Evolutionary conservation across 768 basidiomycete genomes (phyloP), one percentile per base, ranked within the genome.

Genomic region (Daedaleopsis nitida): DNA sequence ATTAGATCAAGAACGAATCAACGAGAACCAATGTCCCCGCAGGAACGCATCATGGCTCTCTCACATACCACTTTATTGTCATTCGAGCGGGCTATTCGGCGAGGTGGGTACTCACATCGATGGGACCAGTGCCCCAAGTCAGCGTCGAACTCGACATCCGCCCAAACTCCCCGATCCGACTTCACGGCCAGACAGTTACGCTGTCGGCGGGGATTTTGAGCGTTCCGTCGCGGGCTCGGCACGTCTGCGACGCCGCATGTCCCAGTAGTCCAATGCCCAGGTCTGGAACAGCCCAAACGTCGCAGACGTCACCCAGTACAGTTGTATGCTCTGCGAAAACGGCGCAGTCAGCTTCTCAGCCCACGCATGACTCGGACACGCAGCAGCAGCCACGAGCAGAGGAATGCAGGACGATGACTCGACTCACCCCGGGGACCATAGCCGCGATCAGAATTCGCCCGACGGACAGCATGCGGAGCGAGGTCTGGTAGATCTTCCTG

Each of bases 1-100:
- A 92, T 93, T 93, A 93, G 91, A 93, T 93, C 91, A 93, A 93
- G 91, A 81, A 80, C 73, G 64, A 74, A 75, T 85, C 90, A 86
- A 43, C 14, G 86, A 81, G 78, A 75, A 72, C 81, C 87, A 49
- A 75, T 66, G 47, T 49, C 47, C 72, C 63, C 49, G 49, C 63
- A 66, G 70, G 68, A 59, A 38, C 63, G 58, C 49, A 12, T 59
- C 35, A 68, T 75, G 86, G 88, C 78, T 87, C 83, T 85, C 85
- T 91, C 85, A 66, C 74, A 80, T 83, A 89, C 89, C 87, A 81
- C 81, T 75, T 82, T 89, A 58, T 87, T 84, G 81, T 93, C 91
- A 91, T 85, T 63, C 77, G 67, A 57, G 55, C 66, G 13, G 16
- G 39, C 39, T 5, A 42, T 42, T 42, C 13, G 17, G 17, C 17